Conservation (phyloP, 495 filamentous ascomycete genomes). For the Friedmanniomyces simplex region DNA sequence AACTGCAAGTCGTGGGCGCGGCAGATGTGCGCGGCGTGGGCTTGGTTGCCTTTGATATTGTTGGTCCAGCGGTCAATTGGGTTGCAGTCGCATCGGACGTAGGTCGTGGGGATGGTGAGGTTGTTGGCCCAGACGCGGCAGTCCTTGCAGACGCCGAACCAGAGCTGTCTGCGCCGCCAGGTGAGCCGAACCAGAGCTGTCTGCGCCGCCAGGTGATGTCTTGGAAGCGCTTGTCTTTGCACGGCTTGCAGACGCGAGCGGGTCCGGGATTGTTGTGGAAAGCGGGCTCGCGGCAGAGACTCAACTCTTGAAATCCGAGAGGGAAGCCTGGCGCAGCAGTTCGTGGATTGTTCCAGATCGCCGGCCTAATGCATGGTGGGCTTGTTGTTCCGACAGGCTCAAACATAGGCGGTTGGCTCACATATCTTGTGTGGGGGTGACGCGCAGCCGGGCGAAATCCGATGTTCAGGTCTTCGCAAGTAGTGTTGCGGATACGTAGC, state of each 20-base stretch:
- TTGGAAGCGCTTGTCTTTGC: not conserved
- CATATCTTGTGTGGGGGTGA: not conserved
- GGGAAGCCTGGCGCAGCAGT: not conserved
- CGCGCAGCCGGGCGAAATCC: not conserved
- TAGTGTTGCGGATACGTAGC: not conserved
- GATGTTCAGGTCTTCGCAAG: not conserved
- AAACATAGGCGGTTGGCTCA: not conserved
- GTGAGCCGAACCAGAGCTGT: no score
- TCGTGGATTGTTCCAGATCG: not conserved
- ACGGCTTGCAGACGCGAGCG: not conserved
- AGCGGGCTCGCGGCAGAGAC: not conserved
- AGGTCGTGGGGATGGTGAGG: not conserved
- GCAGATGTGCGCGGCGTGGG: not conserved
- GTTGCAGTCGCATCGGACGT: not conserved
- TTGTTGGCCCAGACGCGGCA: not conserved
- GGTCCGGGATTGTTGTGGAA: not conserved
- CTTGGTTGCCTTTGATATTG: not conserved
- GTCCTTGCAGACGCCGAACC: not conserved
- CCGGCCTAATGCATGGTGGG: not conserved
- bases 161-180: no score
- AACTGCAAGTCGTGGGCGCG: not conserved
- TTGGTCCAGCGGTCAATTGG: not conserved
- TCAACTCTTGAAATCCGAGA: not conserved
- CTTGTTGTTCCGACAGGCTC: not conserved
- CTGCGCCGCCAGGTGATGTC: not conserved